Evolutionary conservation across 2,329 filamentous ascomycete species (phyloP).

Genomic region (Triangularia verruculosa): DNA sequence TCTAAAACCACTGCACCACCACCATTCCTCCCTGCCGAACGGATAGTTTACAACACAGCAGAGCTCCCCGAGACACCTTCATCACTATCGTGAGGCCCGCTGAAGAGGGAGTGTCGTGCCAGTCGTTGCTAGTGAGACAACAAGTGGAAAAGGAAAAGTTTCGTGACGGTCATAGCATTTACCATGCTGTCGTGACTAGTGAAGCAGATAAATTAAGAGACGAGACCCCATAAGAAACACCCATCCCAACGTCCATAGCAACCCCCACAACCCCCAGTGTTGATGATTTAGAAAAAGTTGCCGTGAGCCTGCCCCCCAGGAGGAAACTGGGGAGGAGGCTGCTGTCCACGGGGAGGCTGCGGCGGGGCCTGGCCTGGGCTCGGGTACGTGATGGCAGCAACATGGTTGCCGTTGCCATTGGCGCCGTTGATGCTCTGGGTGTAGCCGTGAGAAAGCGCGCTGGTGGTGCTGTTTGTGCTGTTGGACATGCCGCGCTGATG

Average conservation of each 20-base stretch:
- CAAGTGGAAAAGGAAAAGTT: conserved; percentile 24
- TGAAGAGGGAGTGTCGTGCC: conserved; percentile 26
- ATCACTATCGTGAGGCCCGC: conserved; percentile 13
- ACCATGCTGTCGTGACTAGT: conserved; percentile 29
- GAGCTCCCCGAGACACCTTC: conserved; percentile 3
- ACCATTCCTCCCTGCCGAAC: conserved; percentile 25
- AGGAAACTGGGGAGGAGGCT: conserved; percentile 9
- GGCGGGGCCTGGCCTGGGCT: conserved; percentile 27
- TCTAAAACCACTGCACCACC: neutral
- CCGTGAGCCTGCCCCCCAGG: neutral
- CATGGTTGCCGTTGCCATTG: conserved; percentile 17
- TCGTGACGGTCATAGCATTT: conserved; percentile 30
- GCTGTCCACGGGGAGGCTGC: conserved; percentile 26
- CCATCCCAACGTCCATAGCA: conserved; percentile 8
- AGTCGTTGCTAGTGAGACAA: conserved; percentile 26
- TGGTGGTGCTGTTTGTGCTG: conserved; percentile 37
- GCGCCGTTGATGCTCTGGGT: conserved; percentile 32
- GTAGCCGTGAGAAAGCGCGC: conserved; percentile 25
- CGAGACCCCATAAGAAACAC: conserved; percentile 14
- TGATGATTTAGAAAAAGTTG: conserved; percentile 28
- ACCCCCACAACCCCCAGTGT: conserved; percentile 11
- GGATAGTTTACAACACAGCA: conserved; percentile 32
- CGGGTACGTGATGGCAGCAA: conserved; percentile 23
- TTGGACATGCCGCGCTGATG: conserved; percentile 44
- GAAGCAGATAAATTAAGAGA: conserved; percentile 26